Evolutionary conservation across 2,329 filamentous ascomycete species (phyloP).

Genomic region (Fusarium pseudocircinatum): DNA sequence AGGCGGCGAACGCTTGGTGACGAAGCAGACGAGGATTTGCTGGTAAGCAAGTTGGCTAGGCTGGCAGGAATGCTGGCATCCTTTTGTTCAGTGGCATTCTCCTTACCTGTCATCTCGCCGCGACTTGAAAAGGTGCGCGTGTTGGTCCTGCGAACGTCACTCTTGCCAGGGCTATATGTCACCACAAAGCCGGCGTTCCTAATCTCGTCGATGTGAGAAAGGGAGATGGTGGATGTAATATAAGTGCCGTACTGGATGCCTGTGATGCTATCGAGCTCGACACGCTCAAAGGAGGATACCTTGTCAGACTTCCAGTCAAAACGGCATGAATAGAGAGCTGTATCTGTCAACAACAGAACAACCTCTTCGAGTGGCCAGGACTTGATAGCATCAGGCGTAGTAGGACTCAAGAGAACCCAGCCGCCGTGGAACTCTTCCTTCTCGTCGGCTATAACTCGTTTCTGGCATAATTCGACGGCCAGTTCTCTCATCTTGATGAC

Average conservation of each 20-base stretch:
- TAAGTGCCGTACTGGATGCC: constrained; percentile 85
- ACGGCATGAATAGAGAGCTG: constrained; percentile 85
- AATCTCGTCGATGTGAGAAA: constrained; percentile 77
- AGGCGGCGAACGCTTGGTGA: constrained; percentile 17
- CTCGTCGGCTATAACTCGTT: constrained; percentile 85
- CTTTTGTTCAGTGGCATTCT: constrained; percentile 30
- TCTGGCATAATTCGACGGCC: constrained; percentile 88
- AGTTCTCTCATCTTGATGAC: constrained; percentile 84
- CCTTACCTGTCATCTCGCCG: constrained; percentile 45
- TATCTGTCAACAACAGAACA: constrained; percentile 85
- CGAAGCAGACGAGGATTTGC: constrained; percentile 42
- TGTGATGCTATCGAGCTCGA: constrained; percentile 78
- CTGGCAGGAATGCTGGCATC: constrained; percentile 45
- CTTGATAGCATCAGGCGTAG: constrained; percentile 72
- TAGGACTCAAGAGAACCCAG: constrained; percentile 87
- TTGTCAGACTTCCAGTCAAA: constrained; percentile 98
- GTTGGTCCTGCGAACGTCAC: constrained; percentile 81
- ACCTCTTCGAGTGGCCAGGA: constrained; percentile 86
- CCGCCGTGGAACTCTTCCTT: constrained; percentile 86
- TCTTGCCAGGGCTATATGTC: constrained; percentile 76
- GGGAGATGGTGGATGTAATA: constrained; percentile 86
- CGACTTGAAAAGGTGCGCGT: constrained; percentile 79
- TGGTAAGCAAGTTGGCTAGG: constrained; percentile 55
- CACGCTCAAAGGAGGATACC: constrained; percentile 88
- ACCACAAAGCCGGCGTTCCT: constrained; percentile 88